These are phyloP conservation scores for Picea glauca DNA, from an alignment of 75 land plant genomes.

Conservation along the genomic window DNA sequence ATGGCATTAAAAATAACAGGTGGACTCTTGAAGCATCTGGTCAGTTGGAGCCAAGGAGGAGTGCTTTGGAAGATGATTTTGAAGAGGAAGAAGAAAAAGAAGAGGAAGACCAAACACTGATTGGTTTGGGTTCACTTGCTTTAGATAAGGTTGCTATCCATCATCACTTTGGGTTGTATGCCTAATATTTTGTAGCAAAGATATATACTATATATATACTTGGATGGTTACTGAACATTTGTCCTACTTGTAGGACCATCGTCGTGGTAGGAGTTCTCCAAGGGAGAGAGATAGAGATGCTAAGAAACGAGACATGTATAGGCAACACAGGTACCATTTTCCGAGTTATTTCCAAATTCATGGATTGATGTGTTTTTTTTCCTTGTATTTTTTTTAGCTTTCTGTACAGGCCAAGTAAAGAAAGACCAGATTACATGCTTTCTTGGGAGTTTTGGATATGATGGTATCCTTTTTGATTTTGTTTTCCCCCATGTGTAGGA, in stretches of 20 bases:
- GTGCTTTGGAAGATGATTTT: conserved; percentile 98
- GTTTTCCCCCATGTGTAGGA: neutral
- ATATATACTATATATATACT: neutral
- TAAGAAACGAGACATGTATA: conserved; percentile 51
- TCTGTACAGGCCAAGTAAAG: neutral
- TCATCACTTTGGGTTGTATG: neutral
- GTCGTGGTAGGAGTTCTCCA: conserved; percentile 68
- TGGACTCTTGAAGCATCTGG: conserved; percentile 81
- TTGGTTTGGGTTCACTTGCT: conserved; percentile 38
- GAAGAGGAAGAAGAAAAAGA: conserved; percentile 99
- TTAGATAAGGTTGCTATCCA: conserved; percentile 58
- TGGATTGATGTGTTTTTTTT: neutral
- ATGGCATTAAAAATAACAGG: conserved; percentile 26
- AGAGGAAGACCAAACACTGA: conserved; percentile 62
- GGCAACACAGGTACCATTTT: neutral
- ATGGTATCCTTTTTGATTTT: neutral
- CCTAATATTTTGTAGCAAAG: neutral
- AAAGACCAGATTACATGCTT: neutral
- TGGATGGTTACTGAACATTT: neutral
- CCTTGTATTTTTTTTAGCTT: neutral
- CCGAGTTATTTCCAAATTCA: neutral
- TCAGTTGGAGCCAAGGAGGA: conserved; percentile 79
- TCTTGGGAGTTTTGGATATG: neutral
- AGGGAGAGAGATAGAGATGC: conserved; percentile 75
- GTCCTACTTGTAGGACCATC: conserved; percentile 41